A percentile compares a stretch with the other conserved stretches of the same genome.
These are phyloP conservation scores for Cutaneotrichosporon sp. DNA, from an alignment of 1,284 basidiomycete species.

Conservation along the genomic window DNA sequence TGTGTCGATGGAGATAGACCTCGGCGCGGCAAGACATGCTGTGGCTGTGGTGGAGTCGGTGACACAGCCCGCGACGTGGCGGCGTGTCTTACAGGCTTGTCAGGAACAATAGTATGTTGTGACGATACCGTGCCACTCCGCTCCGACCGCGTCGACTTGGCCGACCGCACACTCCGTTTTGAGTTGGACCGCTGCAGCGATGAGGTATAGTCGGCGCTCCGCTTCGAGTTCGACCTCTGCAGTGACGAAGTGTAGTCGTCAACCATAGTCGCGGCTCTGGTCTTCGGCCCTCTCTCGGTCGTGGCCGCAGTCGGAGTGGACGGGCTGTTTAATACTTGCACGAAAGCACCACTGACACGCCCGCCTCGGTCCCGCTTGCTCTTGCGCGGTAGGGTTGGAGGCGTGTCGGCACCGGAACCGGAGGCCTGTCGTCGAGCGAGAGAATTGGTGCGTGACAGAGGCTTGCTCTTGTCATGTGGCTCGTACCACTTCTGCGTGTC, in stretches of 20 bases:
- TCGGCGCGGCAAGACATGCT: neutral
- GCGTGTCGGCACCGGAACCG: neutral
- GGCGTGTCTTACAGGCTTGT: neutral
- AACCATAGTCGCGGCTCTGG: constrained; percentile 3
- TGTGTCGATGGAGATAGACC: neutral
- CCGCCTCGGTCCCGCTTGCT: constrained; percentile 2
- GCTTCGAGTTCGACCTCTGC: constrained; percentile 7
- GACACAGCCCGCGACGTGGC: neutral
- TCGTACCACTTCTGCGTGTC: neutral
- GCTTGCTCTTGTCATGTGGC: neutral
- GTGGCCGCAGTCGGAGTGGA: neutral
- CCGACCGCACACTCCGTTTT: constrained; percentile 1
- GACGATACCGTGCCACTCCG: constrained; percentile 3
- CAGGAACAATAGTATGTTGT: neutral
- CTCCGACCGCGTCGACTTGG: constrained; percentile 6
- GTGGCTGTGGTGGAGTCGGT: neutral
- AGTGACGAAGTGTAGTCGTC: constrained; percentile 3
- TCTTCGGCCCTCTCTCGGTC: neutral
- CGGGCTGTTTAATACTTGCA: constrained; percentile 6
- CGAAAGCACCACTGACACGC: constrained; percentile 6
- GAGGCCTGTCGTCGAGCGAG: neutral
- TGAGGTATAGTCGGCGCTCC: neutral
- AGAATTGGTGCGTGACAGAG: neutral
- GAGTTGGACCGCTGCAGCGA: constrained; percentile 7
- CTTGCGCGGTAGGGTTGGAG: constrained; percentile 17